These are phyloP conservation scores for Grigorovia yakushimaensis DNA, from an alignment of 805 yeast species.

Conservation along the genomic window DNA sequence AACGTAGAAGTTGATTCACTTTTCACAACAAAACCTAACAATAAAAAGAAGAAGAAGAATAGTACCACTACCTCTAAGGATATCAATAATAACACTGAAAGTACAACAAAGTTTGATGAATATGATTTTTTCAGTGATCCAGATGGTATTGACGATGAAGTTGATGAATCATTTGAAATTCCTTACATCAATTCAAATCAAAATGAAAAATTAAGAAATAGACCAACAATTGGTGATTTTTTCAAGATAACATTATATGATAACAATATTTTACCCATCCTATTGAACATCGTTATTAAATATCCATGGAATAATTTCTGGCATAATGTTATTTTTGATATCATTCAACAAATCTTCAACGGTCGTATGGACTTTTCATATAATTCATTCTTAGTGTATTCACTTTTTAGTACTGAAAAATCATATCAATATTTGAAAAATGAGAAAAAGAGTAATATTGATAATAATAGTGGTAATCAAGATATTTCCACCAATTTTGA, in stretches of 20 bases:
- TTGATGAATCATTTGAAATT: slow-evolving; percentile 28
- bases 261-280: slow-evolving; percentile 52
- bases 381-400: slow-evolving; percentile 56
- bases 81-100: slow-evolving; percentile 18
- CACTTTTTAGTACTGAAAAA: slow-evolving; percentile 16
- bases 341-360: slow-evolving; percentile 85
- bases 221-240: slow-evolving; percentile 76
- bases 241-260: slow-evolving; percentile 76
- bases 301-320: slow-evolving; percentile 95
- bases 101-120: no score
- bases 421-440: not conserved
- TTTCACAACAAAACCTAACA: slow-evolving; percentile 2
- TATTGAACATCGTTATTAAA: slow-evolving; percentile 61
- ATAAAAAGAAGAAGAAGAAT: slow-evolving; percentile 18
- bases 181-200: slow-evolving; percentile 32
- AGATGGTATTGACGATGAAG: slow-evolving; percentile 42
- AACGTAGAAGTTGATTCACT: not conserved
- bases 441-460: slow-evolving; percentile 25
- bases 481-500: slow-evolving; percentile 29
- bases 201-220: slow-evolving; percentile 33
- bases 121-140: slow-evolving; percentile 9
- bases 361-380: slow-evolving; percentile 78
- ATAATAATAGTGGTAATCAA: slow-evolving; percentile 17
- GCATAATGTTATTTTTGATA: slow-evolving; percentile 93
- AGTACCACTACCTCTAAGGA: slow-evolving; percentile 2